Conservation (phyloP, 192 early-diverging fungal species). For the Bifiguratus adelaidae region DNA sequence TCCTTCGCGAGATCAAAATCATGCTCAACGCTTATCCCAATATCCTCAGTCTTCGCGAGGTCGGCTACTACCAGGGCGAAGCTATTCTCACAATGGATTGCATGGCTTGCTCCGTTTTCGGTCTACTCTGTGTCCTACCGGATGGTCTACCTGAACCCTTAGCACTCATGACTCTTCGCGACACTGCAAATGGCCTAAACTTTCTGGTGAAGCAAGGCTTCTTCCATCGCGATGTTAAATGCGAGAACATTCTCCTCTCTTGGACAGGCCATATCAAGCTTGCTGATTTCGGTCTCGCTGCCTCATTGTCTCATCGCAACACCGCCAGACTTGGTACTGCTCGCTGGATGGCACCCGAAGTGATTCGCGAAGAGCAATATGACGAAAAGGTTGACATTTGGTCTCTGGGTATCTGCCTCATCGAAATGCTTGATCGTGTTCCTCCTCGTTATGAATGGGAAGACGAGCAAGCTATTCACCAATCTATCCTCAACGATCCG, state of each 20-base stretch:
- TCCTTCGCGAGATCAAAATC: constrained; percentile 22
- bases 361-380: constrained; percentile 24
- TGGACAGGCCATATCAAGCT: constrained; percentile 23
- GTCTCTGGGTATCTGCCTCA: constrained; percentile 28
- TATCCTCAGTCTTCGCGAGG: constrained; percentile 17
- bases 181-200: constrained; percentile 25
- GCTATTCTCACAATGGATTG: constrained; percentile 27
- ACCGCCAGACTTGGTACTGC: constrained; percentile 18
- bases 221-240: constrained; percentile 38
- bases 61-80: constrained; percentile 17
- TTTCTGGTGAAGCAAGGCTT: constrained; percentile 27
- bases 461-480: constrained; percentile 12
- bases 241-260: constrained; percentile 26
- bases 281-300: constrained; percentile 26
- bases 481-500: constrained; percentile 6
- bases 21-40: constrained; percentile 22
- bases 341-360: constrained; percentile 36
- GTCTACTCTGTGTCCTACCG: constrained; percentile 17
- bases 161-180: constrained; percentile 16
- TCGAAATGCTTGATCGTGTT: constrained; percentile 30
- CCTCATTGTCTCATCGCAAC: constrained; percentile 12
- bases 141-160: constrained; percentile 21
- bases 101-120: constrained; percentile 27
- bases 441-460: constrained; percentile 24
- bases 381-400: constrained; percentile 35